Base-by-base conservation (phyloP, 176 grass and related monocot species). In the Echinochloa phyllopogon region DNA sequence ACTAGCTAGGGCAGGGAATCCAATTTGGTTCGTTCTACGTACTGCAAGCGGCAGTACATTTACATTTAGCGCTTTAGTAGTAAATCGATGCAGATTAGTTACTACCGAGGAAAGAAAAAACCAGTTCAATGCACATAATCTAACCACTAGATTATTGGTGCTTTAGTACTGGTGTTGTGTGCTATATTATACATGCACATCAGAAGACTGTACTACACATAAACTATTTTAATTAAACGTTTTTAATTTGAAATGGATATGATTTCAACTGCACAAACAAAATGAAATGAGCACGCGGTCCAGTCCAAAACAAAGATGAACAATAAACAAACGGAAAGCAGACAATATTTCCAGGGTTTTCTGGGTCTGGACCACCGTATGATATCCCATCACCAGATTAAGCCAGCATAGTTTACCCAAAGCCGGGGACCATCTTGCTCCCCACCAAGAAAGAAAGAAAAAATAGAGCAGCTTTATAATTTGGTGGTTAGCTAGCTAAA, bases 401-500 rank as follows among this genome's bases (percentile, higher is more conserved):
- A 23, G n/a, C 55, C n/a, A 65, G 27, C 15, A 4, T 79, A 79
- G 5, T 83, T 49, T 84, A 74, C 50, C 36, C 38, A 8, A 68
- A 84, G 12, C 3, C 18, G 21, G 80, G 72, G 78, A 71, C 73
- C 83, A 81, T 24, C 63, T 36, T 76, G 71, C 43, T 76, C 69
- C 37, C 85, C 6, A 24, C 13, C 1, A 2, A 13, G 6, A 9
- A 16, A 50, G 21, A 9, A 70, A 72, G 73, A 61, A 9, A 70
- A 72, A 80, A 61, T 6, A 51, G n/a, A 66, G 51, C 48, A 79
- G n/a, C 79, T 59, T 78, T 60, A 49, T 72, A 39, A 9, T 40
- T 38, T 66, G 69, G 44, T 72, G 84, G 84, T 67, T 86, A 86
- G 74, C 76, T 86, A 86, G 74, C 76, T 77, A 82, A 82, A 75